Evolutionary conservation across 2,329 filamentous ascomycete genomes (phyloP).

Genomic region (Diaporthe capsici): DNA sequence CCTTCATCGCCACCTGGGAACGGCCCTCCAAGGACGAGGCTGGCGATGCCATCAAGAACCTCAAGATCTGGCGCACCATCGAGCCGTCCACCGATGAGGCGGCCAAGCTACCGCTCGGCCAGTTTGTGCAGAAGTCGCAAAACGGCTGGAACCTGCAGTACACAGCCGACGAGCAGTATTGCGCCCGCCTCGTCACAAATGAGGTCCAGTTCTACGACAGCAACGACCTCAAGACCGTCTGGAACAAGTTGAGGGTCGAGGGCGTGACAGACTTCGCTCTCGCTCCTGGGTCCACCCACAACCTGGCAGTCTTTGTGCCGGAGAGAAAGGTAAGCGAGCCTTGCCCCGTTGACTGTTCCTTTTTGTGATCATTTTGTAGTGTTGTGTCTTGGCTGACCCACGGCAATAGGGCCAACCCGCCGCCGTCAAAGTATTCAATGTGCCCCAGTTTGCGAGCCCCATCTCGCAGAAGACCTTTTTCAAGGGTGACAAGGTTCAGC

Average conservation of each 20-base stretch:
- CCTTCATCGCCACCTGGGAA: constrained; percentile 97
- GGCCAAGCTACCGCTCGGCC: constrained; percentile 82
- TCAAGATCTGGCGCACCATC: constrained; percentile 94
- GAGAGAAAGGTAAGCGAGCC: constrained; percentile 83
- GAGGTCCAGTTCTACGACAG: constrained; percentile 98
- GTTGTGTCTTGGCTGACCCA: constrained; percentile 39
- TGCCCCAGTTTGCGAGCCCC: constrained; percentile 85
- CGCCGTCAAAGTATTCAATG: constrained; percentile 92
- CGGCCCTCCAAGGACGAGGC: constrained; percentile 92
- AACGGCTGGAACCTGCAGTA: constrained; percentile 98
- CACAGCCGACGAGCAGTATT: constrained; percentile 92
- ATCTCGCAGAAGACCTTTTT: constrained; percentile 99
- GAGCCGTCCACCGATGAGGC: constrained; percentile 74
- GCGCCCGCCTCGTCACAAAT: constrained; percentile 93
- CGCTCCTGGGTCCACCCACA: constrained; percentile 89
- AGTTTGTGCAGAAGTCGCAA: constrained; percentile 96
- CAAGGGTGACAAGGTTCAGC: constrained; percentile 98
- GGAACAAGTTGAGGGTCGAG: constrained; percentile 96
- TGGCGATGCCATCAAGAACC: constrained; percentile 93
- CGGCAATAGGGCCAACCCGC: constrained; percentile 85
- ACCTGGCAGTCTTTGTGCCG: constrained; percentile 94
- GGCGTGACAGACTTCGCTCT: constrained; percentile 91
- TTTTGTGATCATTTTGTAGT: not conserved
- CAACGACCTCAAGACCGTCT: constrained; percentile 85
- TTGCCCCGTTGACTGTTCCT: not conserved